Base-by-base conservation (phyloP, 1,284 basidiomycete genomes). In the Mycena citricolor region DNA sequence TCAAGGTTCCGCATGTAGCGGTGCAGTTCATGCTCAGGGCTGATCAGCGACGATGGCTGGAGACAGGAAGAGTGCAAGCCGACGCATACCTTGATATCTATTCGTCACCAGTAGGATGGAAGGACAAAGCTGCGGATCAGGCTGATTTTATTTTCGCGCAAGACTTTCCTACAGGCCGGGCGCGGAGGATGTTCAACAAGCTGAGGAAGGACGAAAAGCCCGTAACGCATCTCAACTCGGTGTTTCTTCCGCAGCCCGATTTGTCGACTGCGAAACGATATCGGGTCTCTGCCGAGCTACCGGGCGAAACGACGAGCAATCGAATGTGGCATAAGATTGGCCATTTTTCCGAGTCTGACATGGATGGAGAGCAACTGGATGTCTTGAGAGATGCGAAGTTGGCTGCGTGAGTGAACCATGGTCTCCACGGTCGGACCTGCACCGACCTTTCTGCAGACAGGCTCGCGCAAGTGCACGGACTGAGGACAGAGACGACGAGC, bases 11-110 rank as follows among this genome's bases (percentile, higher is more conserved):
- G 11, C 51, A 63, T 24, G 64, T 71, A 8, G 63, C 61, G 20
- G 33, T 74, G 19, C 77, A 75, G 48, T 57, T 77, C 8, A 63
- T 83, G 30, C 55, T 79, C 23, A 65, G 66, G 26, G 47, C 60
- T 13, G 64, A 66, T 17, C 64, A 62, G 1, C 67, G 65, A 22
- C 67, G 67, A 2, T 94, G 90, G 90, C 64, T 84, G 16, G 86
- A 92, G 57, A 83, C 83, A 19, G 80, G 74, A 5, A 67, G 72
- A 12, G 25, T 84, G 2, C 58, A 64, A 7, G 65, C 78, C 0
- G 86, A 88, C 52, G 57, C 76, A 1, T 71, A 73, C 36, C 38
- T 90, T 14, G 90, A 94, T 55, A 68, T 83, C 2, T 93, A 90
- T 60, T 71, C 72, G 29, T 73, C 81, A 4, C 83, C 86, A 3